Percentiles rank a stretch among this genome's conserved stretches.
Conservation (phyloP, 768 basidiomycete species). For the Leccinum ochraceum region DNA sequence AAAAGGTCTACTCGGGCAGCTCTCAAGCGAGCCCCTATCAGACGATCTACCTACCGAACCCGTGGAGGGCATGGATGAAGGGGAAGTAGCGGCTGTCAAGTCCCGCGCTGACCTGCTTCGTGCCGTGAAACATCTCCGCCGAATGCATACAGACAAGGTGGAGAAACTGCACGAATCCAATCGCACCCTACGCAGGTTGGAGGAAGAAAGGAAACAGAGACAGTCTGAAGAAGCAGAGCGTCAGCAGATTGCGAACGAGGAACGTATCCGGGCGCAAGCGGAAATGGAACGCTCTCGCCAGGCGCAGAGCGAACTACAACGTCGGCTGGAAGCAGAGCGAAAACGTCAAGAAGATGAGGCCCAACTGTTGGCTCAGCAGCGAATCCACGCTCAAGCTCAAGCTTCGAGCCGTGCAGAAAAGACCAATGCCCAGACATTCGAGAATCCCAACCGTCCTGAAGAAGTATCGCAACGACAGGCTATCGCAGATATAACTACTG, state of each 20-base stretch:
- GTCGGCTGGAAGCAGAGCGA: slow-evolving; percentile 9
- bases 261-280: slow-evolving; percentile 5
- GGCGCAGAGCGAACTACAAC: slow-evolving; percentile 5
- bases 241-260: slow-evolving; percentile 19
- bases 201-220: slow-evolving; percentile 26
- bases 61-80: slow-evolving; percentile 25
- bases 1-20: slow-evolving; percentile 3
- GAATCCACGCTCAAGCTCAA: slow-evolving; percentile 6
- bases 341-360: slow-evolving; percentile 11
- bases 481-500: slow-evolving; percentile 28
- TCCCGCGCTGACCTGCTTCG: slow-evolving; percentile 12
- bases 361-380: slow-evolving; percentile 15
- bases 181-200: slow-evolving; percentile 22
- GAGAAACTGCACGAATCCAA: slow-evolving; percentile 19
- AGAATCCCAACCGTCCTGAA: slow-evolving; percentile 1
- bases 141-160: slow-evolving; percentile 20
- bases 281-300: slow-evolving; percentile 16
- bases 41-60: slow-evolving; percentile 20
- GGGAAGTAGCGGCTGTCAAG: slow-evolving; percentile 13
- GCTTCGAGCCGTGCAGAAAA: slow-evolving; percentile 1
- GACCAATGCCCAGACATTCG: not conserved
- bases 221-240: slow-evolving; percentile 19
- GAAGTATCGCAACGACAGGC: slow-evolving; percentile 19
- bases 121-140: slow-evolving; percentile 17
- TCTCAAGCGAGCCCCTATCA: not conserved